Base-by-base conservation (phyloP, 73 alveolate species). In the Tetrahymena thermophila region DNA sequence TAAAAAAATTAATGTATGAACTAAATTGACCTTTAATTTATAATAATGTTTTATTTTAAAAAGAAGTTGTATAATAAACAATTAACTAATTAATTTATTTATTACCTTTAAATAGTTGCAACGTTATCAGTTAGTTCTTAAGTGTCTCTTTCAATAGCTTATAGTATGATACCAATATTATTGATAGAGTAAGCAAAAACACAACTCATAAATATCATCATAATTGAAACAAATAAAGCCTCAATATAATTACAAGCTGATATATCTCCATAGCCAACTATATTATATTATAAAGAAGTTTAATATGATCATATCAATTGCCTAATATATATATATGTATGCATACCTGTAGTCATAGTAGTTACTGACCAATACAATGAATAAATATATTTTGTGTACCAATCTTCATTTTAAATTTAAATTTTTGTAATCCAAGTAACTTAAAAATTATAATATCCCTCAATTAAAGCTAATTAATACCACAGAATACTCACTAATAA, bases 261-360 rank as follows among this genome's bases (percentile, higher is more conserved):
- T 1, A 98, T 96, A 94, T 98, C 99, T 15, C 99, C 99, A 96
- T 98, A 98, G n/a, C 99, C 99, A 0, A 98, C 99, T 71, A 40
- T 40, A 40, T 40, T 40, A 40, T n/a, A n/a, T n/a, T n/a, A n/a
- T n/a, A 40, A 40, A 40, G 10, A 7, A 40, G 44, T 40, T 40
- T 40, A 40, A 40, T 4, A 7, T 40, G 4, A 40, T 8, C 10
- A 4, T 40, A n/a, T n/a, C n/a, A n/a, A n/a, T n/a, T n/a, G 4
- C 9, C 44, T 40, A 8, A 6, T 4, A 40, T 40, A 40, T 37
- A 40, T n/a, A 40, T 8, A 40, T 4, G 43, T 71, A 71, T 71
- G 31, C n/a, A 19, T 71, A 71, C 89, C 89, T 71, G 89, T 71
- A 13, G 89, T 71, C 89, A 71, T 71, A 71, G 89, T 71, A 7